Evolutionary conservation across 208 protist species (phyloP).

Genomic region (Acanthamoeba rhysodes): DNA sequence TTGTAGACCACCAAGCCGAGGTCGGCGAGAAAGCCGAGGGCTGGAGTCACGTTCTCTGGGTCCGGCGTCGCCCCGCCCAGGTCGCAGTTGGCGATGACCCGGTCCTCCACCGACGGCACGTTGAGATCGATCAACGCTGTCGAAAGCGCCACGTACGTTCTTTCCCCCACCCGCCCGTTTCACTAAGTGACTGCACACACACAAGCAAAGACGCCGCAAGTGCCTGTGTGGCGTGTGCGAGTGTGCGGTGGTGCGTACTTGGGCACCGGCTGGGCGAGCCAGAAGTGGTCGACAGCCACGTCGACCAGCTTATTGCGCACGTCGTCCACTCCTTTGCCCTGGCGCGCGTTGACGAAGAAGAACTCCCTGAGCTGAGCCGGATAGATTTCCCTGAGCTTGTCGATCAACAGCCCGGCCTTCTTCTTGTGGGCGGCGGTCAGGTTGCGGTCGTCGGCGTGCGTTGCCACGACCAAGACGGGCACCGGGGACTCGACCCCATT

Average conservation of each 20-base stretch:
- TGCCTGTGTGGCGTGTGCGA: too few species aligned
- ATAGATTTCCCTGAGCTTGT: slow-evolving; percentile 44
- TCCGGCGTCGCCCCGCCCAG: background rate
- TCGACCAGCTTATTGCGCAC: slow-evolving; percentile 32
- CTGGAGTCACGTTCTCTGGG: background rate
- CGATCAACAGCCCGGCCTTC: background rate
- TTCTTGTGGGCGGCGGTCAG: slow-evolving; percentile 53
- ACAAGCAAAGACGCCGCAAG: too few species aligned
- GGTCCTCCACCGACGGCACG: background rate
- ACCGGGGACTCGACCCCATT: slow-evolving; percentile 25
- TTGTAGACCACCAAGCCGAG: slow-evolving; percentile 19
- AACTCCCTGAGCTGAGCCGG: background rate
- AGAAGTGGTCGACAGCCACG: background rate
- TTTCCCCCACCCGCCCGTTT: too few species aligned
- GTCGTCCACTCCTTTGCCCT: slow-evolving; percentile 5
- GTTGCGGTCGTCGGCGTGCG: slow-evolving; percentile 3
- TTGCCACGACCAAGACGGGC: background rate
- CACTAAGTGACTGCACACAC: too few species aligned
- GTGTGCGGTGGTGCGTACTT: background rate
- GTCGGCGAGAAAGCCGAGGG: slow-evolving; percentile 12
- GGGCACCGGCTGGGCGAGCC: slow-evolving; percentile 13
- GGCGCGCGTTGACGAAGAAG: background rate
- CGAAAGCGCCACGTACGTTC: background rate
- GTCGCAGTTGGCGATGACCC: slow-evolving; percentile 18
- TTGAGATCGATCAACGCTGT: slow-evolving; percentile 21